These are phyloP conservation scores for Leishmania arabica DNA, from an alignment of 208 protist species.

Conservation along the genomic window DNA sequence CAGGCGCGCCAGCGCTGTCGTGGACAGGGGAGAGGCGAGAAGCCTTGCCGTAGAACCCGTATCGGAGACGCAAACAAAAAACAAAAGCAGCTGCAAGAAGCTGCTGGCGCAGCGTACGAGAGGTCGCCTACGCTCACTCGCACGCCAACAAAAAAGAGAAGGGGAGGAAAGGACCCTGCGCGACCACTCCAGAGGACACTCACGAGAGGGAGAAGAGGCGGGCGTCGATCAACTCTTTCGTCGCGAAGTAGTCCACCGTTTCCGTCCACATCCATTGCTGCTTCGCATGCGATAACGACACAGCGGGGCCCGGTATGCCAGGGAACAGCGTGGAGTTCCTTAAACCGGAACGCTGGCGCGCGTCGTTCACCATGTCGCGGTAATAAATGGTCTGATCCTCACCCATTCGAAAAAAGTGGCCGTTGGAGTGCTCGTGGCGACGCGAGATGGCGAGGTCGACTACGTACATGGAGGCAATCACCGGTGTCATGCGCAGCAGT, in stretches of 20 bases:
- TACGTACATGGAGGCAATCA: slow-evolving; percentile 59
- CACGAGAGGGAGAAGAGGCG: slow-evolving; percentile 23
- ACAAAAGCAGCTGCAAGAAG: background rate
- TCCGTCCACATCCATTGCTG: slow-evolving; percentile 53
- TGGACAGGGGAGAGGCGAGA: background rate
- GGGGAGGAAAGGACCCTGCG: background rate
- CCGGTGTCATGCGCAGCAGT: slow-evolving; percentile 56
- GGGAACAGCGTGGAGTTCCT: slow-evolving; percentile 59
- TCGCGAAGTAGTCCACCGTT: slow-evolving; percentile 51
- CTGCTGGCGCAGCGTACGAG: background rate
- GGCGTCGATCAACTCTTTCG: slow-evolving; percentile 22
- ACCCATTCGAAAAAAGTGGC: slow-evolving; percentile 81
- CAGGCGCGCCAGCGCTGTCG: background rate
- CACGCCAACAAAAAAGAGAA: background rate
- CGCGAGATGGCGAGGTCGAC: slow-evolving; percentile 58
- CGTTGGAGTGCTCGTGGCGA: slow-evolving; percentile 56
- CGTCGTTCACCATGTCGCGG: slow-evolving; percentile 25
- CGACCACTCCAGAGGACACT: background rate
- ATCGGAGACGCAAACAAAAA: background rate
- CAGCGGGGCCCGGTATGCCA: slow-evolving; percentile 47
- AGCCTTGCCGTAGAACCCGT: background rate
- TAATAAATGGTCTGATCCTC: slow-evolving; percentile 57
- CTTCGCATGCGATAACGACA: slow-evolving; percentile 41
- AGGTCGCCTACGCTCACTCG: background rate
- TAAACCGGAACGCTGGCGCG: slow-evolving; percentile 38